phyloP scores from a whole-genome alignment of 805 yeast genomes.

The Lipomyces sp. region DNA sequence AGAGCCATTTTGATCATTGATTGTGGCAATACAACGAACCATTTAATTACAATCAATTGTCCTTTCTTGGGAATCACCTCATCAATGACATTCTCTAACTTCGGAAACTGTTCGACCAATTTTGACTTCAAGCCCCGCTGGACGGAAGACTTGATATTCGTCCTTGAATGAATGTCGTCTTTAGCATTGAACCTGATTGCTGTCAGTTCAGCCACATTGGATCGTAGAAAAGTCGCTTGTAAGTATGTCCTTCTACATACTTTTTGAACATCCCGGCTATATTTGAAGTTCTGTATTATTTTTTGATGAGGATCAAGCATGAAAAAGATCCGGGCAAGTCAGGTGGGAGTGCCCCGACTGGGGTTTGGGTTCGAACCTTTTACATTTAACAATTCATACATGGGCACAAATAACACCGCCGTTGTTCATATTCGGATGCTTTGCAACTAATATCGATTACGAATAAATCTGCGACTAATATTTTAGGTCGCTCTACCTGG shows the following conservation, averaged over 20 bases:
- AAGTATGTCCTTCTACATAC: not conserved
- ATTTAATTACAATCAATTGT: slow-evolving; percentile 76
- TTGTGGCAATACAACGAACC: slow-evolving; percentile 45
- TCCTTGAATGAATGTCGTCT: slow-evolving; percentile 86
- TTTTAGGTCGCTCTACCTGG: no score
- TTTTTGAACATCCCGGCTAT: not conserved
- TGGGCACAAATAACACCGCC: no score
- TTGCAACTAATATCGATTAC: no score
- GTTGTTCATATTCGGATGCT: no score
- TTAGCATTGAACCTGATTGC: slow-evolving; percentile 50
- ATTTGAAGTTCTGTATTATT: not conserved
- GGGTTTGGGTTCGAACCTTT: not conserved
- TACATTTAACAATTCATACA: no score
- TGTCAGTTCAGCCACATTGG: not conserved
- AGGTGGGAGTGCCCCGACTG: not conserved
- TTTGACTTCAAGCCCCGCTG: slow-evolving; percentile 84
- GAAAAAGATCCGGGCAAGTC: not conserved
- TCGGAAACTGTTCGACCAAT: slow-evolving; percentile 72
- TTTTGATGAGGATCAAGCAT: not conserved
- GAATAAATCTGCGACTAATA: no score
- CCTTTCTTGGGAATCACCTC: slow-evolving; percentile 86
- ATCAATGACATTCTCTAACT: slow-evolving; percentile 76
- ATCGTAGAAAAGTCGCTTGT: not conserved
- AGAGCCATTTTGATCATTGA: not conserved
- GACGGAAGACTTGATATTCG: slow-evolving; percentile 92